Evolutionary conservation across 2,329 filamentous ascomycete species (phyloP), one percentile per base, ranked within the genome.

Genomic region (Aspergillus persii): DNA sequence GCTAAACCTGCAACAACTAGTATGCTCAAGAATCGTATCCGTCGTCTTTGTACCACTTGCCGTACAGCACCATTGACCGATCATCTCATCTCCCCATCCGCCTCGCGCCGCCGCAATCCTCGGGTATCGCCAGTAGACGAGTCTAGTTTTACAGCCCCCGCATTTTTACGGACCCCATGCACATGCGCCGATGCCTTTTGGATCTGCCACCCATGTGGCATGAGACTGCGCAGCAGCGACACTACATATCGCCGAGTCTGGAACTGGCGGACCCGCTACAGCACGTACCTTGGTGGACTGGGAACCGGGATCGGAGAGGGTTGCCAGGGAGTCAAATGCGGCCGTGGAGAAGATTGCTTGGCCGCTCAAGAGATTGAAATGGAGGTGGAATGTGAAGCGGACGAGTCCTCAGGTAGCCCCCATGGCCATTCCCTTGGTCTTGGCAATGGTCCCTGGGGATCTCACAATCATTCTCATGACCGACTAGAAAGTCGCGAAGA

Each of bases 291-390:
- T 0, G 89, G 93, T 23, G 91, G 91, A 2, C 81, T 96, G 0
- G 92, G 92, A 27, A 93, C 90, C 0, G 93, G 93, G 4, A 91
- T 96, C 31, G 92, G 92, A 48, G 91, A 96, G 67, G 92, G 92
- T 33, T 88, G 92, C 68, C 89, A 94, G 67, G 93, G 92, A 31
- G 92, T 97, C 12, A 87, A 91, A 63, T 98, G 93, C 71, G 93
- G 92, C 0, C 86, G 91, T n/a, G 89, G 88, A 46, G 78, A 79
- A n/a, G 74, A 81, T 39, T 98, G 93, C 75, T 83, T 92, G n/a
- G 89, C 86, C 0, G 89, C 89, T 5, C 83, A 86, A 60, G 87
- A 90, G 66, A 87, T 91, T 33, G 91, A 95, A 74, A 87, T 94
- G 55, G 92, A 97, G 71, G 88, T 89, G 3, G 92, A 95, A 71